phyloP scores from a whole-genome alignment of 371 early-diverging fungal genomes.

The Blakeslea trispora region DNA sequence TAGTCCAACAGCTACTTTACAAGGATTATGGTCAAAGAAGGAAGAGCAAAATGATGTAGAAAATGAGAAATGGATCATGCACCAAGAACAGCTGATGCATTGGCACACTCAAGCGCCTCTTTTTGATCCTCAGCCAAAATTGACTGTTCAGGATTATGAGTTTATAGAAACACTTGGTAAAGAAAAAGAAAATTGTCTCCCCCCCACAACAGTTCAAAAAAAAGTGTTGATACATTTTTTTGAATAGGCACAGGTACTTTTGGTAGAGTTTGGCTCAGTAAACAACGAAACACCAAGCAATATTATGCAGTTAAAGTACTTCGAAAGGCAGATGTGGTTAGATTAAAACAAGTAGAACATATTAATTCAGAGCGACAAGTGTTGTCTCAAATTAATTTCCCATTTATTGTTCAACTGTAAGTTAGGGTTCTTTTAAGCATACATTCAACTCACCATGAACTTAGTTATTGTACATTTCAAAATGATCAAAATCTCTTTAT shows the following conservation, averaged over 20 bases:
- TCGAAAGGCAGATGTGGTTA: constrained; percentile 89
- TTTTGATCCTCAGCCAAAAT: constrained; percentile 31
- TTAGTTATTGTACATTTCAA: constrained; percentile 86
- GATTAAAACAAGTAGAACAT: constrained; percentile 96
- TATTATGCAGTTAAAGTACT: constrained; percentile 94
- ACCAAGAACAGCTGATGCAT: constrained; percentile 32
- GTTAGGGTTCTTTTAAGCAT: no score
- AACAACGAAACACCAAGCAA: constrained; percentile 55
- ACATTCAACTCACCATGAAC: no score
- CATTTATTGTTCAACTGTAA: constrained; percentile 95
- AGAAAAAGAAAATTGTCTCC: constrained; percentile 40
- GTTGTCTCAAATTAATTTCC: constrained; percentile 81
- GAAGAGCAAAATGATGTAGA: constrained; percentile 26
- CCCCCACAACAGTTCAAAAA: no score
- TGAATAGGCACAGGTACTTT: constrained; percentile 95
- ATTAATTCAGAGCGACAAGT: constrained; percentile 95
- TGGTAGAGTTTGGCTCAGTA: constrained; percentile 89
- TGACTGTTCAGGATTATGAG: constrained; percentile 54
- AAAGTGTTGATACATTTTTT: no score
- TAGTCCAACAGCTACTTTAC: constrained; percentile 39
- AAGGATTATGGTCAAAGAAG: constrained; percentile 28
- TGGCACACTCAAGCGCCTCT: constrained; percentile 42
- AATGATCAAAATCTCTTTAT: constrained; percentile 89
- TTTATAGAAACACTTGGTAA: constrained; percentile 69
- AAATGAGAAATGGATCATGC: constrained; percentile 21